phyloP scores from a whole-genome alignment of 1,139 yeast species.

The Zygosaccharomyces sapae region DNA sequence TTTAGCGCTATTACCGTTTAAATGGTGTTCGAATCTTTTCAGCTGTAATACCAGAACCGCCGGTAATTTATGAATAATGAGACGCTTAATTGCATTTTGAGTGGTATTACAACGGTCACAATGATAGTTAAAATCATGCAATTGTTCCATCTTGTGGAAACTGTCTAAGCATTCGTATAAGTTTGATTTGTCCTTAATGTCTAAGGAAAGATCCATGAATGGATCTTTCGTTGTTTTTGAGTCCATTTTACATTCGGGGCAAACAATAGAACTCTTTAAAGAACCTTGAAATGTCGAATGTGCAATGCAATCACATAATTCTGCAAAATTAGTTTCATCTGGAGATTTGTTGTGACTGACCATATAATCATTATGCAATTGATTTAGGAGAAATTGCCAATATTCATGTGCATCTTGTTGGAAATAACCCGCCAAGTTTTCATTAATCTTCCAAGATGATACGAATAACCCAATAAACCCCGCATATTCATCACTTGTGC shows the following conservation, averaged over 20 bases:
- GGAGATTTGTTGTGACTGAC: constrained; percentile 23
- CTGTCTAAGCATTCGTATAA: constrained; percentile 66
- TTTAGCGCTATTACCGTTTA: constrained; percentile 52
- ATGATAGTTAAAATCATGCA: constrained; percentile 62
- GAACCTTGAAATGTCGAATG: constrained; percentile 78
- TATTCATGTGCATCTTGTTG: constrained; percentile 99
- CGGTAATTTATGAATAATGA: constrained; percentile 65
- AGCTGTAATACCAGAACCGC: constrained; percentile 78
- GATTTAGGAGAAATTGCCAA: constrained; percentile 84
- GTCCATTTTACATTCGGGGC: constrained; percentile 61
- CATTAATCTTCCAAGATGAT: constrained; percentile 81
- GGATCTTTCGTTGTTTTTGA: constrained; percentile 75
- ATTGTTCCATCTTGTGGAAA: constrained; percentile 71
- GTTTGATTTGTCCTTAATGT: constrained; percentile 44
- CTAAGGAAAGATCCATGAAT: constrained; percentile 82
- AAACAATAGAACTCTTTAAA: constrained; percentile 67
- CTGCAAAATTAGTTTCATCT: constrained; percentile 11
- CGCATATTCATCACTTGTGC: constrained; percentile 40
- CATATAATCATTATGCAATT: constrained; percentile 57
- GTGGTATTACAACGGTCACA: constrained; percentile 62
- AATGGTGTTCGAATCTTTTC: constrained; percentile 77
- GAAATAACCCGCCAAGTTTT: constrained; percentile 84
- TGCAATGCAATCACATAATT: constrained; percentile 65
- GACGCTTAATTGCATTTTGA: constrained; percentile 66
- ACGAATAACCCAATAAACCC: constrained; percentile 45